Percentiles rank a stretch among this genome's conserved stretches.
These are phyloP conservation scores for Hypoxylon sp. DNA, from an alignment of 2,329 filamentous ascomycete genomes.

Conservation along the genomic window DNA sequence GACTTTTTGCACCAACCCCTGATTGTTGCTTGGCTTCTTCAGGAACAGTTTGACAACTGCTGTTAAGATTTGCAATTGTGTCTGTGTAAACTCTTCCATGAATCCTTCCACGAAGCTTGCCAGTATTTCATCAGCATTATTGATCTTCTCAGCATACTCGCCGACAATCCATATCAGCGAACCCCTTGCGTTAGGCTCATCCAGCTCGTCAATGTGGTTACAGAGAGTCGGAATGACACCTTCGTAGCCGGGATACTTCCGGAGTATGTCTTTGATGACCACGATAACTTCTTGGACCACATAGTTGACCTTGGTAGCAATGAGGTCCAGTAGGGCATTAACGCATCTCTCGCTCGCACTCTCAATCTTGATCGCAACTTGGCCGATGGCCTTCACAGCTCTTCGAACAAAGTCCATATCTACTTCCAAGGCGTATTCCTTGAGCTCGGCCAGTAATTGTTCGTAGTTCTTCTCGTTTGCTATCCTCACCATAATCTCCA, in stretches of 20 bases:
- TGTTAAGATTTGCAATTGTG: constrained; percentile 97
- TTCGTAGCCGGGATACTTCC: constrained; percentile 97
- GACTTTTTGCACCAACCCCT: constrained; percentile 93
- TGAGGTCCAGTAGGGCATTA: constrained; percentile 90
- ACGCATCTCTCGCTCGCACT: constrained; percentile 95
- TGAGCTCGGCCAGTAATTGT: constrained; percentile 91
- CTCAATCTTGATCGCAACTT: constrained; percentile 99
- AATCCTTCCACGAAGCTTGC: constrained; percentile 93
- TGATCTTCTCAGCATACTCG: constrained; percentile 99
- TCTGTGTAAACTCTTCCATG: constrained; percentile 97
- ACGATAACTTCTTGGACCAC: constrained; percentile 98
- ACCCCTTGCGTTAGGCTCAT: constrained; percentile 91
- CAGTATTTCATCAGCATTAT: constrained; percentile 95
- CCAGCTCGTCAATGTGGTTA: constrained; percentile 95
- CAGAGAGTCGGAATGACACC: constrained; percentile 97
- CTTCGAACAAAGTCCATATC: constrained; percentile 99
- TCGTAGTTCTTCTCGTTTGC: constrained; percentile 97
- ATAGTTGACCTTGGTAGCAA: constrained; percentile 98
- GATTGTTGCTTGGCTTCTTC: constrained; percentile 93
- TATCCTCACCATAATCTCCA: constrained; percentile 99
- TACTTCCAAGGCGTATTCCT: constrained; percentile 97
- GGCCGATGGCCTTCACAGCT: constrained; percentile 94
- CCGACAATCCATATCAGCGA: constrained; percentile 99
- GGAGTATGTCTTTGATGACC: constrained; percentile 98
- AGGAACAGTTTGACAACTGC: constrained; percentile 97